Percentiles rank a stretch among this genome's conserved stretches.
These are phyloP conservation scores for Phaseolus coccineus DNA, from an alignment of 331 rosid genomes.

Conservation along the genomic window DNA sequence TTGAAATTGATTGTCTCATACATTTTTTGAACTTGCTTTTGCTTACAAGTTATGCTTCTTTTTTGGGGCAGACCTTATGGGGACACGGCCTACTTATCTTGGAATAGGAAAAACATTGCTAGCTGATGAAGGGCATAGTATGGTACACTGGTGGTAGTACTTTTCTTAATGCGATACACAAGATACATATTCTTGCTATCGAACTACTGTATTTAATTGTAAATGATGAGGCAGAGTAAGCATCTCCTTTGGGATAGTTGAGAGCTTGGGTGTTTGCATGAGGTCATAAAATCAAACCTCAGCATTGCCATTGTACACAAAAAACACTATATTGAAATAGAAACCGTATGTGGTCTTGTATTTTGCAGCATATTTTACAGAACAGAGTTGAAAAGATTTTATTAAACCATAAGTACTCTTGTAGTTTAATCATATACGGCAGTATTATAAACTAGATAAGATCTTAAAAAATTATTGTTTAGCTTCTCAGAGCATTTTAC, in stretches of 20 bases:
- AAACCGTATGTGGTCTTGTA: not conserved
- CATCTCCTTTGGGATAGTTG: not conserved
- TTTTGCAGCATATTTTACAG: not conserved
- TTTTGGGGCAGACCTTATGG: slow-evolving; percentile 57
- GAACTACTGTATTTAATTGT: slow-evolving; percentile 40
- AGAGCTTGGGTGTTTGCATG: slow-evolving; percentile 14
- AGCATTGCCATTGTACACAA: slow-evolving; percentile 1
- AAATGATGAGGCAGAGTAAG: slow-evolving; percentile 31
- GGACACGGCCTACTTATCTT: slow-evolving; percentile 53
- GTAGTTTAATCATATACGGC: not conserved
- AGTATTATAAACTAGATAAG: not conserved
- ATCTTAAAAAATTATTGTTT: not conserved
- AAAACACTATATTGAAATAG: not conserved
- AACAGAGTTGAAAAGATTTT: not conserved
- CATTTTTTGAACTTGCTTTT: slow-evolving; percentile 2
- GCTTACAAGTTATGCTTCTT: slow-evolving; percentile 29
- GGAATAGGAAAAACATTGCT: slow-evolving; percentile 62
- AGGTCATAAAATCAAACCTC: not conserved
- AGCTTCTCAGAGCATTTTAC: not conserved
- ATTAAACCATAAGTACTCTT: not conserved
- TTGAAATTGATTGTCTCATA: slow-evolving; percentile 28
- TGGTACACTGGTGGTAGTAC: not conserved
- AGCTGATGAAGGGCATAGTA: slow-evolving; percentile 48
- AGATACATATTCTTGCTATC: slow-evolving; percentile 24
- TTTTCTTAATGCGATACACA: slow-evolving; percentile 25